Base-by-base conservation (phyloP, 352 stramenopile genomes). In the Phytopythium kandeliae region DNA sequence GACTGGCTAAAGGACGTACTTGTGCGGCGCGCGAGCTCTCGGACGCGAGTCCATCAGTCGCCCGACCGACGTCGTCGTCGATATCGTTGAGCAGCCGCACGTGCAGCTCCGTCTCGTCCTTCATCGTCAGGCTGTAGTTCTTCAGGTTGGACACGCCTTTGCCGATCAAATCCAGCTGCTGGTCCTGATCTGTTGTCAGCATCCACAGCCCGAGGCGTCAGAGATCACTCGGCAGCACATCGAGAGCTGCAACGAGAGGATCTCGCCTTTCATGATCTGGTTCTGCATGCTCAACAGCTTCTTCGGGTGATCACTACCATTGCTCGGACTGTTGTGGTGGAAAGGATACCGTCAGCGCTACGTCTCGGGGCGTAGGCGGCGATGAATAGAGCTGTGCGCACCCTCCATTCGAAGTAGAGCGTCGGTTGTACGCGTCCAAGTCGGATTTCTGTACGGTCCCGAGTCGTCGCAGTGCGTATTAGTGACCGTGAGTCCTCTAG, bases 101-200 rank as follows among this genome's bases (percentile, higher is more conserved):
- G 63, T 97, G 88, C 17, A 96, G 73, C 15, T 92, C 82, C 37
- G 87, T 93, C 61, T 96, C 88, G 51, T 96, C 83, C 67, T 96
- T 96, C 41, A 96, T 74, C 5, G 79, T 85, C 16, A 88, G 41
- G 45, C 78, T 92, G 63, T 91, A 95, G 55, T 82, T 89, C 60
- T 85, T 88, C 43, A 95, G 49, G 56, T 95, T 95, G 34, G 81
- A 67, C 15, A 95, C 84, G 34, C 84, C 84, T 46, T 85, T 72
- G 42, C 84, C 69, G 37, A 95, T 95, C 28, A 92, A 58, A 34
- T 89, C 78, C 40, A 95, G 66, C 57, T 92, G 81, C 60, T 95
- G 69, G 57, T 95, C 84, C 64, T 95, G 84, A 55, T 95, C 84
- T 87, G 44, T n/a, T 41, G 10, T 9, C 37, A 42, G 35, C 16